phyloP scores from a whole-genome alignment of 2,329 filamentous ascomycete genomes.

The Fusarium dimerum region DNA sequence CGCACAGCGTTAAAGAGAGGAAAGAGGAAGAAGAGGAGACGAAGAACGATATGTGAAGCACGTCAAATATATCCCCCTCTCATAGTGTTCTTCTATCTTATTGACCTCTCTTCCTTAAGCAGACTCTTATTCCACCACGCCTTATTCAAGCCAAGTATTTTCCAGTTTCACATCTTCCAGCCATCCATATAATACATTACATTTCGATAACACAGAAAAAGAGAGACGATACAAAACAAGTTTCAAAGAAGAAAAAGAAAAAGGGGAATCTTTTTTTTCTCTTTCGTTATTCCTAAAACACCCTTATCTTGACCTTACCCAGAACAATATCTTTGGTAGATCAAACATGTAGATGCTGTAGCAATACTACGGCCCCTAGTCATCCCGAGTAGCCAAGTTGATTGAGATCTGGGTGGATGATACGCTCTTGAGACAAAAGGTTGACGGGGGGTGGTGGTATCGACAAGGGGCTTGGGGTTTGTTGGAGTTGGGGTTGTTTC shows the following conservation, averaged over 20 bases:
- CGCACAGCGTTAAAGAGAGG: slow-evolving; percentile 1
- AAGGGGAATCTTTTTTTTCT: too few species aligned
- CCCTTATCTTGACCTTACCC: too few species aligned
- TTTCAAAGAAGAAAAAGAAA: neutral
- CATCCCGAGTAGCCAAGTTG: too few species aligned
- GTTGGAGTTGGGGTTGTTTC: too few species aligned
- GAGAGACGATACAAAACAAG: neutral
- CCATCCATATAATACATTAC: neutral
- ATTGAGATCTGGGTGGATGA: neutral
- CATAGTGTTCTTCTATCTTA: too few species aligned
- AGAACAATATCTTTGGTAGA: neutral
- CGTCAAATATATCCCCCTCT: too few species aligned
- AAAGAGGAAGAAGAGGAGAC: neutral
- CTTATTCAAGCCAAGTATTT: neutral
- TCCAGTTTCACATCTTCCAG: neutral
- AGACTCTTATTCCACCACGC: too few species aligned
- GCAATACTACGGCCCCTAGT: too few species aligned
- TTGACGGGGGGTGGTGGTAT: neutral
- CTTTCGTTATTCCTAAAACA: neutral
- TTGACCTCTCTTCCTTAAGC: too few species aligned
- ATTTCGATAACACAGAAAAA: neutral
- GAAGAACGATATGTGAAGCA: too few species aligned
- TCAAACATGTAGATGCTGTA: neutral
- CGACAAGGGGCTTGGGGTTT: neutral
- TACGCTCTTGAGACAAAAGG: neutral